Base-by-base conservation (phyloP, 2,329 filamentous ascomycete genomes). In the Aphanoascus verrucosus region DNA sequence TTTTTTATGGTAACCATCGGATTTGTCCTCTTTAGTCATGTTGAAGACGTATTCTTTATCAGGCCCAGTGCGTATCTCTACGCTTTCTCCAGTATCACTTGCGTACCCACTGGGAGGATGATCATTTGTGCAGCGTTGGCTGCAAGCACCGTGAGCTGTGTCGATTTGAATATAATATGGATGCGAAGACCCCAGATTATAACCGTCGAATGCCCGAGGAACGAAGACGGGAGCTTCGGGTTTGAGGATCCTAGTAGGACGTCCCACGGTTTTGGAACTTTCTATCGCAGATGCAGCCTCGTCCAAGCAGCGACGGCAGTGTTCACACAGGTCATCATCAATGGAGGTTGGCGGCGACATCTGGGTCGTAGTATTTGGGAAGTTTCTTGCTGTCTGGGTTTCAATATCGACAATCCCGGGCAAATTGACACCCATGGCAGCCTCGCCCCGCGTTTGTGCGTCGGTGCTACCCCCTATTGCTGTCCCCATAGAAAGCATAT, bases 201-300 rank as follows among this genome's bases (percentile, higher is more conserved):
- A 49, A 15, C 28, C 28, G 28, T 55, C 49, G 32, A 55, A 53
- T 53, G 52, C 45, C 15, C 49, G 50, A 43, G 69, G 70, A 42
- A 72, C 55, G 55, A 72, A 72, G 53, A 68, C 69, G 14, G 69
- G 68, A n/a, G 69, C 68, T 51, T 72, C 68, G 6, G 69, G 64
- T 56, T 70, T 73, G 52, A 44, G 34, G 44, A 34, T 54, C 60
- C 53, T 53, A 58, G 45, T 45, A 43, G 43, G n/a, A 28, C 34
- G 47, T 11, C 2, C 35, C 32, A 34, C 38, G 32, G 1, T 51
- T 55, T 41, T 54, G 20, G 34, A 43, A 6, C 20, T 47, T 46
- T 41, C 51, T 45, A n/a, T 56, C 49, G 17, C 52, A 46, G 14
- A 32, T 38, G 9, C 40, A 28, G 31, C 19, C 28, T 12, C 15